Evolutionary conservation across 176 grass and related monocot species (phyloP).

Genomic region (Eleusine indica): DNA sequence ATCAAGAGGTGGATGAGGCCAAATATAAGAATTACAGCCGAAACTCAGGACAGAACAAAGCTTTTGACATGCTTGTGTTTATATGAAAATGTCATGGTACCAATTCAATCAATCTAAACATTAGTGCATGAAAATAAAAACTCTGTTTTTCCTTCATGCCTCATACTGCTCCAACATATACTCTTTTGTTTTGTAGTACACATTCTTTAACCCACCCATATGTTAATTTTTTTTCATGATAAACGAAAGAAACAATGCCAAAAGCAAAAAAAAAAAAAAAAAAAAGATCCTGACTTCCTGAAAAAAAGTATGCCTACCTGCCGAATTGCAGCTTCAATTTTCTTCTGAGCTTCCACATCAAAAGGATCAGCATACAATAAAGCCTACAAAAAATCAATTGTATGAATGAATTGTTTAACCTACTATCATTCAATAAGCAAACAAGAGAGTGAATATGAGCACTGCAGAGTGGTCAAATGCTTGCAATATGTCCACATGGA

Average conservation of each 20-base stretch:
- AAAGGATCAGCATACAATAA: conserved; percentile 93
- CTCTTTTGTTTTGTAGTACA: background rate
- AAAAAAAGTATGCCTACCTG: conserved; percentile 62
- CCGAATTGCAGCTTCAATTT: conserved; percentile 97
- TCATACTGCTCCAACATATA: background rate
- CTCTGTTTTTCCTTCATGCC: background rate
- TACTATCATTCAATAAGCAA: conserved; percentile 28
- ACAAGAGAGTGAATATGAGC: conserved; percentile 14
- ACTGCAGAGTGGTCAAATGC: background rate
- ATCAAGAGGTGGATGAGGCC: conserved; percentile 10
- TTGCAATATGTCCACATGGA: background rate
- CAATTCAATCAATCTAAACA: conserved; percentile 16
- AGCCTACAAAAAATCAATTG: conserved; percentile 52
- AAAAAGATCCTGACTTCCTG: background rate
- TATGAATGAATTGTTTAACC: conserved; percentile 1
- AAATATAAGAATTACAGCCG: conserved; percentile 16
- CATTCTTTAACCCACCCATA: conserved; percentile 12
- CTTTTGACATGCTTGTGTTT: conserved; percentile 10
- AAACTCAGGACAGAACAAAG: conserved; percentile 10
- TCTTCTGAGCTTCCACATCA: conserved; percentile 95
- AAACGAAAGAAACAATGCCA: background rate
- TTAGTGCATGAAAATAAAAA: conserved; percentile 19
- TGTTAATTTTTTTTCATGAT: conserved; percentile 17
- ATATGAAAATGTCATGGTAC: background rate
- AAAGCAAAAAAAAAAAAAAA: background rate